phyloP scores from a whole-genome alignment of 192 early-diverging fungal species.

The Coemansia sp. region DNA sequence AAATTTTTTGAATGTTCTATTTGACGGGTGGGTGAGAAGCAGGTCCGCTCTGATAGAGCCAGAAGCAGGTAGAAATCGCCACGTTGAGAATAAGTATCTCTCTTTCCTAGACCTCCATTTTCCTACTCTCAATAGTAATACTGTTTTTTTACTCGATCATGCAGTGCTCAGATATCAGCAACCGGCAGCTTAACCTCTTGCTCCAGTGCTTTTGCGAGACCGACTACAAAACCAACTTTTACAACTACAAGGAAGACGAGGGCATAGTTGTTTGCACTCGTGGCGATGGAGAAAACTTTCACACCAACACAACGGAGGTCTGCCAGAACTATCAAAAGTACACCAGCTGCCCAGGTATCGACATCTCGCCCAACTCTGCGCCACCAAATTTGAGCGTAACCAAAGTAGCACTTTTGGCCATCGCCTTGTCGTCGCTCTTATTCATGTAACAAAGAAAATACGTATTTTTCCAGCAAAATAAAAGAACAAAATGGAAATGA shows the following conservation, averaged over 20 bases:
- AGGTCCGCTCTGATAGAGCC: not conserved
- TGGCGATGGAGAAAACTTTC: conserved; percentile 26
- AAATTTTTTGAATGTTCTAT: not conserved
- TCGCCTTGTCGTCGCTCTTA: conserved; percentile 21
- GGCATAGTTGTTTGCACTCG: conserved; percentile 42
- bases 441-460: conserved; percentile 16
- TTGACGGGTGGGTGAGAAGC: not conserved
- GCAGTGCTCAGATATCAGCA: conserved; percentile 48
- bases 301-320: conserved; percentile 23
- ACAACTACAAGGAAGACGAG: conserved; percentile 16
- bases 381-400: conserved; percentile 17
- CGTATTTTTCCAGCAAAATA: not conserved
- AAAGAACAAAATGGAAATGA: not conserved
- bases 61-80: not conserved
- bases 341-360: conserved; percentile 30
- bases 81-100: not conserved
- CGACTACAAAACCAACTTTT: conserved; percentile 45
- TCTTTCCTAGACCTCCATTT: not conserved
- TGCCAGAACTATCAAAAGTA: conserved; percentile 47
- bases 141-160: not conserved
- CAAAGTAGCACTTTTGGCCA: conserved; percentile 38
- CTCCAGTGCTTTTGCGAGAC: conserved; percentile 54
- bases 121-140: not conserved
- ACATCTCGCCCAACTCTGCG: conserved; percentile 21
- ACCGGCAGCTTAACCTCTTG: conserved; percentile 32